Conservation (phyloP, 2,329 filamentous ascomycete genomes). For the Colletotrichum truncatum region DNA sequence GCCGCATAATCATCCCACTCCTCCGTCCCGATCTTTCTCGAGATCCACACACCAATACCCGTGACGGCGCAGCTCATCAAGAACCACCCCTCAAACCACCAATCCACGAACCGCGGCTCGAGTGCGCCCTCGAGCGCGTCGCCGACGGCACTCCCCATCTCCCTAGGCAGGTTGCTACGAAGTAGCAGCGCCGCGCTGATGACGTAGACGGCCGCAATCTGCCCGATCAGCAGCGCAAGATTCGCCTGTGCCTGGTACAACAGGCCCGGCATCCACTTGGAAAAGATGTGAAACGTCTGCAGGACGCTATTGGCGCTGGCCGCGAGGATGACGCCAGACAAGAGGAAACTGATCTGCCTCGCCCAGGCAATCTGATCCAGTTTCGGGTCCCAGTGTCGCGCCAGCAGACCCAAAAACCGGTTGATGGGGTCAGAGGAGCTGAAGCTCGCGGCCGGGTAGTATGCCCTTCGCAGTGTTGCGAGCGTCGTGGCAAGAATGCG, state of each 20-base stretch:
- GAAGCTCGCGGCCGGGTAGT: constrained; percentile 57
- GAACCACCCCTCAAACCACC: constrained; percentile 92
- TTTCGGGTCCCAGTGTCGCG: constrained; percentile 84
- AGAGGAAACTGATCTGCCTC: constrained; percentile 83
- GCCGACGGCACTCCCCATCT: constrained; percentile 80
- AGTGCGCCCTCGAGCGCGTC: constrained; percentile 82
- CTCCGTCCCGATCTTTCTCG: constrained; percentile 66
- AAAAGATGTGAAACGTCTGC: constrained; percentile 86
- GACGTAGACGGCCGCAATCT: constrained; percentile 86
- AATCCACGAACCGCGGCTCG: constrained; percentile 76
- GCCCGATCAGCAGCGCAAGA: constrained; percentile 80
- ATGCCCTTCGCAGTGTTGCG: constrained; percentile 70
- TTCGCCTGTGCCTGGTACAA: constrained; percentile 80
- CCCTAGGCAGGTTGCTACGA: constrained; percentile 79
- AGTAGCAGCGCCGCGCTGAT: constrained; percentile 82
- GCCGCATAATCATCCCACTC: constrained; percentile 69
- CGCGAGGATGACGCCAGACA: constrained; percentile 84
- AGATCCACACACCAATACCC: constrained; percentile 77
- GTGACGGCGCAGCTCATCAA: constrained; percentile 74
- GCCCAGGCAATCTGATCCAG: constrained; percentile 86
- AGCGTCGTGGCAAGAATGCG: constrained; percentile 78
- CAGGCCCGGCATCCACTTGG: constrained; percentile 77
- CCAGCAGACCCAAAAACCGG: constrained; percentile 81
- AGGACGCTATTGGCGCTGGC: constrained; percentile 83
- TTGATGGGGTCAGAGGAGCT: constrained; percentile 84